Evolutionary conservation across 352 stramenopile genomes (phyloP), one percentile per base, ranked within the genome.

Genomic region (Albugo candida): DNA sequence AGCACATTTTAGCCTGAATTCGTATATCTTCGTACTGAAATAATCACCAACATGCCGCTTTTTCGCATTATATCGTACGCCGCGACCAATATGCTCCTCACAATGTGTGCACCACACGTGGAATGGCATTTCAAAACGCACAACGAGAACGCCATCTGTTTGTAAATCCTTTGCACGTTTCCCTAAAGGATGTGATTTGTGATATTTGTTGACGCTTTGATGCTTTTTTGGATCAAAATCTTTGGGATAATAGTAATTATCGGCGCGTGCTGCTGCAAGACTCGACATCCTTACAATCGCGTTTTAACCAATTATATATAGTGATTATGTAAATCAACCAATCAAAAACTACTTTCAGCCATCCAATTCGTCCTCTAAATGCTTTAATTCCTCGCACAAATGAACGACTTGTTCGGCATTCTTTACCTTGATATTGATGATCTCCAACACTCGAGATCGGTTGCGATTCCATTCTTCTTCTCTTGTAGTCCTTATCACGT

Each of bases 81-180:
- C 81, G 40, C 70, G 65, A 12, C 70, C 76, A 52, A 89, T 86
- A 55, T 82, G 68, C 14, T 38, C 54, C 24, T 70, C 48, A 57
- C 76, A 89, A 55, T 81, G 57, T 0, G 64, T 58, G 54, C 87
- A 96, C 81, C 91, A 98, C 48, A 94, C 83, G 67, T 96, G 77
- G 58, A 97, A 96, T 11, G 93, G 94, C 53, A 99, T 85, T 70
- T 99, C 95, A 61, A 99, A 98, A 56, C 95, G 84, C 44, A 97
- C 92, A 20, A 98, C 79, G 41, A 88, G 70, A 40, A 83, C 70
- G 48, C 92, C 82, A 45, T 96, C 67, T 11, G 16, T 51, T 47
- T 83, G 83, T 59, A 95, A 74, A 64, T 95, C 91, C 53, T 95
- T 85, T 13, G 71, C 74, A 38, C 78, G 72, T 37, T 70, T 71